phyloP scores from a whole-genome alignment of 31 red algal species.

The Odonthalia washingtoniensis region DNA sequence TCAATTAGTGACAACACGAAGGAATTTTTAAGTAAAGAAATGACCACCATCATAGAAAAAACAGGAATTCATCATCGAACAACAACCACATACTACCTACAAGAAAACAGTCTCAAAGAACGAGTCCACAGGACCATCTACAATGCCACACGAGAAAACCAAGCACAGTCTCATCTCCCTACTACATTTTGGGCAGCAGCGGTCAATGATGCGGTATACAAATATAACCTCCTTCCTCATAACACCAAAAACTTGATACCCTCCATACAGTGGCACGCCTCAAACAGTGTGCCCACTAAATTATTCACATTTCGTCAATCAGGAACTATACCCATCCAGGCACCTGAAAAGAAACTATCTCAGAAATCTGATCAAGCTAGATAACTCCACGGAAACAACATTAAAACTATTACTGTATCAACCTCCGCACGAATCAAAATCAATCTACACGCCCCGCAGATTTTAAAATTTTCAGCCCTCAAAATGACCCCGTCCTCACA shows the following conservation, averaged over 20 bases:
- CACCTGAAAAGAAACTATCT: slow-evolving; percentile 19
- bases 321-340: not conserved
- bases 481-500: not conserved
- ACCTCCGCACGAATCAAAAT: not conserved
- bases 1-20: no score
- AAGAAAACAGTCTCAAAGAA: slow-evolving; percentile 40
- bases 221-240: slow-evolving; percentile 51
- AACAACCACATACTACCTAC: slow-evolving; percentile 28
- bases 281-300: not conserved
- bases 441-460: not conserved
- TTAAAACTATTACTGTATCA: not conserved
- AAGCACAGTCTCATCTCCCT: not conserved
- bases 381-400: slow-evolving; percentile 12
- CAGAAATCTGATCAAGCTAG: slow-evolving; percentile 23
- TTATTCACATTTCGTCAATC: slow-evolving; percentile 31
- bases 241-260: not conserved
- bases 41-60: not conserved
- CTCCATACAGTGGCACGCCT: slow-evolving; percentile 21
- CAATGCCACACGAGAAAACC: slow-evolving; percentile 14
- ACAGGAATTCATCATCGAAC: not conserved
- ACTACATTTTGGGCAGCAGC: slow-evolving; percentile 26
- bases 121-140: slow-evolving; percentile 22
- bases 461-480: not conserved
- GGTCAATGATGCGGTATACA: slow-evolving; percentile 19
- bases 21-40: not conserved